Conservation (phyloP, 768 basidiomycete genomes). For the Psilocybe sp. region DNA sequence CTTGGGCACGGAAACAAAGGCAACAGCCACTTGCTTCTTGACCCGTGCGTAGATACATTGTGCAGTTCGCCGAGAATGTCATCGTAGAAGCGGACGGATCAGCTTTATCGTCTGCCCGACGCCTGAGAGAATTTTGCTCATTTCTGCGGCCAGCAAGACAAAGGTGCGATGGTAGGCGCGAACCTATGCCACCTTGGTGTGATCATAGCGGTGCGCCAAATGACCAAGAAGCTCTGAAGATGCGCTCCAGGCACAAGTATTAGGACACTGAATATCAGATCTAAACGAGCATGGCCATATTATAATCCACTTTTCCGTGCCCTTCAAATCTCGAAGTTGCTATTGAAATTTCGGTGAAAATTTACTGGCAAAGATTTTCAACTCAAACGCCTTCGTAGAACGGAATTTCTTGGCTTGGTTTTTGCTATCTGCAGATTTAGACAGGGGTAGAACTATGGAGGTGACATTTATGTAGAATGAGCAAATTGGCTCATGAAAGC, state of each 20-base stretch:
- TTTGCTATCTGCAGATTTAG: too few species aligned
- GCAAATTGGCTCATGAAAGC: too few species aligned
- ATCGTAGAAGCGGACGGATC: conserved; percentile 9
- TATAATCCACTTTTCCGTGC: conserved; percentile 22
- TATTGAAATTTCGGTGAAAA: too few species aligned
- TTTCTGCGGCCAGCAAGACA: conserved; percentile 11
- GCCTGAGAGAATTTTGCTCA: conserved; percentile 10
- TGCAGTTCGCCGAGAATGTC: conserved; percentile 13
- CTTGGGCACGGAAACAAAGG: conserved; percentile 20
- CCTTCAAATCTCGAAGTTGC: too few species aligned
- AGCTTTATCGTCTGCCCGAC: conserved; percentile 5
- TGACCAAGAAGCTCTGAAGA: conserved; percentile 7
- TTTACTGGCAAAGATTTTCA: too few species aligned
- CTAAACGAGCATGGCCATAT: conserved; percentile 17
- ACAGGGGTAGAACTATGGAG: too few species aligned
- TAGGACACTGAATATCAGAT: conserved; percentile 19
- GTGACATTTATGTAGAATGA: too few species aligned
- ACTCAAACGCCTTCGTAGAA: too few species aligned
- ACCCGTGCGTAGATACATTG: conserved; percentile 14
- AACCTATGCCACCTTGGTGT: conserved; percentile 14
- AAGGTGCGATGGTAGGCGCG: conserved; percentile 19
- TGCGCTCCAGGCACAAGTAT: conserved; percentile 17
- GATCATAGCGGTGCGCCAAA: conserved; percentile 21
- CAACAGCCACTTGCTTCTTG: conserved; percentile 18
- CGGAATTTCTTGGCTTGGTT: too few species aligned